phyloP scores from a whole-genome alignment of 1,139 yeast genomes.

The Candida gigantensis region DNA sequence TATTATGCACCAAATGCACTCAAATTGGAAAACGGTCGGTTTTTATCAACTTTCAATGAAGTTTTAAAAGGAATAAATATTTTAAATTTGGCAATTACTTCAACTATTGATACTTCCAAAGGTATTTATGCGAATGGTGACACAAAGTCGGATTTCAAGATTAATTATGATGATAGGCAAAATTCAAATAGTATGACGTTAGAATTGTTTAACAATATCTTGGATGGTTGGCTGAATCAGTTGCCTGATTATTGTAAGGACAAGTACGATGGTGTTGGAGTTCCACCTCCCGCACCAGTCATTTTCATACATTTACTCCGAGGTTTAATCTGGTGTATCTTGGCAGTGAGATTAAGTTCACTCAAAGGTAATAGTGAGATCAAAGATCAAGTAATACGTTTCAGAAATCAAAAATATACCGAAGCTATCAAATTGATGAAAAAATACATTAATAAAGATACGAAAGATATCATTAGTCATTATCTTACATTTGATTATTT shows the following conservation, averaged over 20 bases:
- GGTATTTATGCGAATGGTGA: constrained; percentile 9
- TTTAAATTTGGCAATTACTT: constrained; percentile 24
- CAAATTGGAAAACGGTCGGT: constrained; percentile 21
- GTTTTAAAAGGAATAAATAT: constrained; percentile 18
- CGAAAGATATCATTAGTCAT: constrained; percentile 13
- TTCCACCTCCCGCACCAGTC: constrained; percentile 17
- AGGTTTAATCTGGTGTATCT: constrained; percentile 22
- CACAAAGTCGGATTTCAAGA: constrained; percentile 3
- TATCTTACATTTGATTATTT: constrained; percentile 23
- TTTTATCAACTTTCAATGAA: constrained; percentile 22
- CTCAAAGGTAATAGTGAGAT: constrained; percentile 13
- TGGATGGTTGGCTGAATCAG: constrained; percentile 16
- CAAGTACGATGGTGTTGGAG: constrained; percentile 9
- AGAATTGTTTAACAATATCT: constrained; percentile 17
- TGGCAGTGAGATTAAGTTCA: constrained; percentile 21
- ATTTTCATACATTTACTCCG: constrained; percentile 18
- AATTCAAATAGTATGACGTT: constrained; percentile 17
- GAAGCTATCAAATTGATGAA: constrained; percentile 17
- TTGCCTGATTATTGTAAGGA: constrained; percentile 21
- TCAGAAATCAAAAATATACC: constrained; percentile 21
- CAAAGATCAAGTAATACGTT: constrained; percentile 16
- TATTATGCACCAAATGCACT: constrained; percentile 15
- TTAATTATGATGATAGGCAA: constrained; percentile 15
- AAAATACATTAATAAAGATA: constrained; percentile 14
- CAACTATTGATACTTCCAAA: constrained; percentile 20